Percentiles rank a stretch among this genome's conserved stretches.
Evolutionary conservation across 352 stramenopile species (phyloP).

Genomic region (Phytophthora macrochlamydospora): DNA sequence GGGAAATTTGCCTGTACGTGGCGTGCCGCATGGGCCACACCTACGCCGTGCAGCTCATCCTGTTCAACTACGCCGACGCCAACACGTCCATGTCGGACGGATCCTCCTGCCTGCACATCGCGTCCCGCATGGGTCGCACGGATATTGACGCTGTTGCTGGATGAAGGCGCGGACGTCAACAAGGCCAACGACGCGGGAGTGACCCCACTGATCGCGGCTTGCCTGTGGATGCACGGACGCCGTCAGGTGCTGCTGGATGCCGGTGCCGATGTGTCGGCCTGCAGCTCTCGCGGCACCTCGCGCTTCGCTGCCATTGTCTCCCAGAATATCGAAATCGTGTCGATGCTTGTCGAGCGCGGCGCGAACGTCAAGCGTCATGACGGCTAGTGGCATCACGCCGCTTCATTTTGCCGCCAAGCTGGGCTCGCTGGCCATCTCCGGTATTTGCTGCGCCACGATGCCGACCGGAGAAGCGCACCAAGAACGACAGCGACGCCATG

Average conservation of each 20-base stretch:
- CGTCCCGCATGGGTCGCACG: conserved; percentile 66
- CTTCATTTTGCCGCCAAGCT: conserved; percentile 80
- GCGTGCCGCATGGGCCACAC: conserved; percentile 75
- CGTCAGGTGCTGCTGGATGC: conserved; percentile 57
- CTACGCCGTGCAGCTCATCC: conserved; percentile 74
- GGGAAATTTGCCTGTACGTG: conserved; percentile 78
- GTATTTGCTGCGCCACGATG: conserved; percentile 68
- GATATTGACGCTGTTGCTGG: conserved; percentile 64
- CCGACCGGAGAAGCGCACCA: conserved; percentile 70
- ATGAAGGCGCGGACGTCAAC: conserved; percentile 73
- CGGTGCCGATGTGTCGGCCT: conserved; percentile 46
- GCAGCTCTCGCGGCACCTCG: conserved; percentile 60
- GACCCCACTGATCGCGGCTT: conserved; percentile 77
- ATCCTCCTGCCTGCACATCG: conserved; percentile 77
- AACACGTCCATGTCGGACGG: conserved; percentile 65
- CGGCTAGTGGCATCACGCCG: conserved; percentile 70
- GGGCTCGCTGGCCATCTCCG: conserved; percentile 57
- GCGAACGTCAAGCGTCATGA: conserved; percentile 78
- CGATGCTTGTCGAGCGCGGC: conserved; percentile 62
- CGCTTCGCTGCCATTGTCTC: conserved; percentile 70
- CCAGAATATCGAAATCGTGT: conserved; percentile 68
- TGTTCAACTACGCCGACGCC: conserved; percentile 77
- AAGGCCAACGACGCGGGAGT: conserved; percentile 61
- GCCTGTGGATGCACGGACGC: conserved; percentile 60
- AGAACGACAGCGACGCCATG: conserved; percentile 78